phyloP scores from a whole-genome alignment of 805 yeast genomes.

The Phaffomyces antillensis region DNA sequence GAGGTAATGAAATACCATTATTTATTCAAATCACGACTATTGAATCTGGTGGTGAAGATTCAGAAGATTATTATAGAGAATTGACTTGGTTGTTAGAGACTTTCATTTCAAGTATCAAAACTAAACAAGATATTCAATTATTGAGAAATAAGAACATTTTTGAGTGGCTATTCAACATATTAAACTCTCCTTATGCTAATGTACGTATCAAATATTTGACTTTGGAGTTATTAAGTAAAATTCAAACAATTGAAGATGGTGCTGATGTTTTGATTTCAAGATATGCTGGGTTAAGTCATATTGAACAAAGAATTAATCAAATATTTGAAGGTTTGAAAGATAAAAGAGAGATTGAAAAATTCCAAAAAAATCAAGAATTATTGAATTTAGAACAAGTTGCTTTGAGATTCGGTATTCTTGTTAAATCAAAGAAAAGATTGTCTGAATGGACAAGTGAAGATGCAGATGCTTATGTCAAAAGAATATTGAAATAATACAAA shows the following conservation, averaged over 20 bases:
- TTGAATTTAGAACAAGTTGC: conserved; percentile 41
- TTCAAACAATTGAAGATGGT: conserved; percentile 51
- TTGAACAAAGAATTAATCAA: conserved; percentile 27
- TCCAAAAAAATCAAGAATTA: conserved; percentile 23
- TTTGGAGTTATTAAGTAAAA: conserved; percentile 34
- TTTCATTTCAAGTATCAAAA: conserved; percentile 40
- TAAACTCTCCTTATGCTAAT: conserved; percentile 42
- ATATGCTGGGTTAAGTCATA: conserved; percentile 37
- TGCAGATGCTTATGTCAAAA: conserved; percentile 21
- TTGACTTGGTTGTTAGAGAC: conserved; percentile 57
- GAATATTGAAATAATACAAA: not conserved
- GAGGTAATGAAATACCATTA: conserved; percentile 38
- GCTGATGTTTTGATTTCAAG: conserved; percentile 52
- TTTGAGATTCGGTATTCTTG: conserved; percentile 35
- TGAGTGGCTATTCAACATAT: conserved; percentile 59
- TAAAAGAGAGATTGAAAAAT: conserved; percentile 7
- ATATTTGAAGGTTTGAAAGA: not conserved
- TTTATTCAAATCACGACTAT: conserved; percentile 25
- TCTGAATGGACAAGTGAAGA: conserved; percentile 57
- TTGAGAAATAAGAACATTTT: conserved; percentile 48
- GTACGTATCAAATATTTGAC: conserved; percentile 34
- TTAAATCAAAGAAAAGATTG: conserved; percentile 45
- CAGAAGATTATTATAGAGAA: conserved; percentile 49
- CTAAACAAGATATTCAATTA: conserved; percentile 44
- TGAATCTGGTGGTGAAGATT: conserved; percentile 27